These are phyloP conservation scores for Ambrosia artemisiifolia DNA, from an alignment of 129 eudicot species.

Conservation along the genomic window DNA sequence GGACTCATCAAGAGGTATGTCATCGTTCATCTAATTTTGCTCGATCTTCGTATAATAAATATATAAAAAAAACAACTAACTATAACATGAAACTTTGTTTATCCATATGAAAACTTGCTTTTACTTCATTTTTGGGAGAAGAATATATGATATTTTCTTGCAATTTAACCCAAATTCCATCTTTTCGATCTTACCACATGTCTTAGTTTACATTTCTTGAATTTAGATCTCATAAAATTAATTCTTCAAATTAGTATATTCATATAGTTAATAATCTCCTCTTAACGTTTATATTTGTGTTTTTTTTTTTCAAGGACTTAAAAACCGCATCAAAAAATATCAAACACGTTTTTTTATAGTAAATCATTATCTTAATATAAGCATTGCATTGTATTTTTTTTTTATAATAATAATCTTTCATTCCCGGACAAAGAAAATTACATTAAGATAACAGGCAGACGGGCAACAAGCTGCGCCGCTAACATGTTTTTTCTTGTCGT, in stretches of 20 bases:
- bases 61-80: too few species aligned
- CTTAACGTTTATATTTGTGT: not conserved
- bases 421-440: too few species aligned
- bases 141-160: not conserved
- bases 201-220: not conserved
- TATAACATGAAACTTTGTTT: not conserved
- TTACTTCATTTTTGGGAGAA: not conserved
- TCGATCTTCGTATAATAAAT: not conserved
- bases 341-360: not conserved
- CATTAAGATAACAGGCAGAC: too few species aligned
- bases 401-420: too few species aligned
- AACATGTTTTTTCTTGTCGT: not conserved
- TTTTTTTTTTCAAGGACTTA: not conserved
- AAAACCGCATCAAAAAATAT: not conserved
- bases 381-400: not conserved
- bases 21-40: conserved; percentile 3
- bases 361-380: not conserved
- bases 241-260: not conserved
- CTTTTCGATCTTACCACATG: not conserved
- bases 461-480: too few species aligned
- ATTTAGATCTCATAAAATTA: not conserved
- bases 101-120: not conserved
- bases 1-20: conserved; percentile 77
- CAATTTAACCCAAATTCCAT: too few species aligned
- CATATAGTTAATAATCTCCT: not conserved